Percentiles rank a stretch among this genome's conserved stretches.
Conservation (phyloP, 2,329 filamentous ascomycete species). For the Colletotrichum paranaense region DNA sequence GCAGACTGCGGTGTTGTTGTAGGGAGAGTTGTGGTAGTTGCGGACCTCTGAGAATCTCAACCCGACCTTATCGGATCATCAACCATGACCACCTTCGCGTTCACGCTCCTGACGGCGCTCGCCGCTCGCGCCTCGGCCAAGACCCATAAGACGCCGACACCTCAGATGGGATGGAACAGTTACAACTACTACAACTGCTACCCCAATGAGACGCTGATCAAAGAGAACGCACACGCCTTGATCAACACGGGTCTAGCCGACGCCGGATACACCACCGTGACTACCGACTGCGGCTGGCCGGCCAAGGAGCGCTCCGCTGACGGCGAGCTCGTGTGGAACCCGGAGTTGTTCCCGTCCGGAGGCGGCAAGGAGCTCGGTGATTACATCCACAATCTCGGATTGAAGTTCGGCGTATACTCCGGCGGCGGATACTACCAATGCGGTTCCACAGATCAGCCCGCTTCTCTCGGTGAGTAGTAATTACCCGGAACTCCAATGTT, state of each 20-base stretch:
- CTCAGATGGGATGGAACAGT: slow-evolving; percentile 67
- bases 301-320: slow-evolving; percentile 50
- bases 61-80: neutral
- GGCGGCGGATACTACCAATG: slow-evolving; percentile 59
- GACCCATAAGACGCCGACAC: slow-evolving; percentile 44
- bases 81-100: slow-evolving; percentile 13
- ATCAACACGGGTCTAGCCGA: slow-evolving; percentile 61
- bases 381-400: slow-evolving; percentile 58
- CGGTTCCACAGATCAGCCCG: slow-evolving; percentile 53
- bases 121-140: slow-evolving; percentile 21
- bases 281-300: slow-evolving; percentile 70
- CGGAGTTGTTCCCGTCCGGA: slow-evolving; percentile 60
- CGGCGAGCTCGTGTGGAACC: slow-evolving; percentile 62
- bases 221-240: slow-evolving; percentile 63
- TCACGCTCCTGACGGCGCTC: slow-evolving; percentile 18
- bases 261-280: slow-evolving; percentile 67
- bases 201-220: slow-evolving; percentile 60
- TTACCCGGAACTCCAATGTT: neutral
- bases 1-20: neutral
- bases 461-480: slow-evolving; percentile 52
- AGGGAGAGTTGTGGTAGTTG: neutral
- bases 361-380: slow-evolving; percentile 58
- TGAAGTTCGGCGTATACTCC: slow-evolving; percentile 67
- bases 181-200: slow-evolving; percentile 67
- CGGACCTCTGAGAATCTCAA: neutral